Percentiles rank a stretch among this genome's conserved stretches.
These are phyloP conservation scores for Kodamaea hsintzibuensis DNA, from an alignment of 805 yeast genomes.

Conservation along the genomic window DNA sequence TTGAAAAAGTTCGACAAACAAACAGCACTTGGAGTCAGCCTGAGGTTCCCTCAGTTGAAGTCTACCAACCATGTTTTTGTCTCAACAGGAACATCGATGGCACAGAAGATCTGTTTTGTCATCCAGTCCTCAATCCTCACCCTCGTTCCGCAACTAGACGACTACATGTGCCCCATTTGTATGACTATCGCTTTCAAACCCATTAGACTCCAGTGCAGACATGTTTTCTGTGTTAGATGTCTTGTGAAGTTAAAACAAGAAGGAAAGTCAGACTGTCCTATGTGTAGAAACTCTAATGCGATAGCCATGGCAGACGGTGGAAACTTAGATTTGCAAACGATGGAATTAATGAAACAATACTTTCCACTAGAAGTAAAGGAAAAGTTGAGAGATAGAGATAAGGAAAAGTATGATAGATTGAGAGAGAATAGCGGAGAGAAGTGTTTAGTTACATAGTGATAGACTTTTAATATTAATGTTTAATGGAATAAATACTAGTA, in stretches of 20 bases:
- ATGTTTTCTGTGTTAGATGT: slow-evolving; percentile 72
- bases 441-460: slow-evolving; percentile 13
- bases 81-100: slow-evolving; percentile 46
- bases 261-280: slow-evolving; percentile 61
- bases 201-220: slow-evolving; percentile 61
- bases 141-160: slow-evolving; percentile 72
- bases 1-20: slow-evolving; percentile 76
- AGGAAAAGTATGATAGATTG: slow-evolving; percentile 36
- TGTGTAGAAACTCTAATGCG: slow-evolving; percentile 57
- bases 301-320: slow-evolving; percentile 57
- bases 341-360: slow-evolving; percentile 54
- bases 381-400: slow-evolving; percentile 55
- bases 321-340: slow-evolving; percentile 56
- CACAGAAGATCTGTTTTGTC: slow-evolving; percentile 54
- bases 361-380: slow-evolving; percentile 69
- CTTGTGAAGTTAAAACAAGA: slow-evolving; percentile 65
- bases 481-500: neutral
- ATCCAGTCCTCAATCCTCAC: slow-evolving; percentile 55
- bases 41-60: slow-evolving; percentile 46
- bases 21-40: slow-evolving; percentile 53
- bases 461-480: slow-evolving; percentile 1
- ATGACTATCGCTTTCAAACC: slow-evolving; percentile 72
- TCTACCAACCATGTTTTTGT: slow-evolving; percentile 43
- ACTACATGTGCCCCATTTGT: slow-evolving; percentile 75
- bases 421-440: slow-evolving; percentile 21